Base-by-base conservation (phyloP, 768 basidiomycete genomes). In the Royoungia palumana region DNA sequence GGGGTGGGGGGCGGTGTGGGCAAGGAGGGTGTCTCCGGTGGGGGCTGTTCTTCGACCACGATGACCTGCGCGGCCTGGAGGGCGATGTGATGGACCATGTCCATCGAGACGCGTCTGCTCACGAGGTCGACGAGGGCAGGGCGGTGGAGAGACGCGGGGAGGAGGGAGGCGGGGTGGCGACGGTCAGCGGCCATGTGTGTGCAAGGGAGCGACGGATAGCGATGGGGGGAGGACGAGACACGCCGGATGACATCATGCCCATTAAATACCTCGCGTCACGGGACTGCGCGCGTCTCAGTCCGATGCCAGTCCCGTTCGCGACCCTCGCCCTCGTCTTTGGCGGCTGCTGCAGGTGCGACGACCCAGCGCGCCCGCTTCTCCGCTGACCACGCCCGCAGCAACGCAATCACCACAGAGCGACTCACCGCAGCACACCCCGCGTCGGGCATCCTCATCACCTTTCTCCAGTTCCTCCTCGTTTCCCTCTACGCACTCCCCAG, bases 331-430 rank as follows among this genome's bases (percentile, higher is more conserved):
- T 94, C 19, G 79, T 94, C 10, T 94, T 96, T 61, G 92, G 91
- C 2, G 94, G 94, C 1, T 96, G 94, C 68, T 96, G 94, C 74
- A 83, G 84, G 77, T 79, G 34, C n/a, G n/a, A n/a, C n/a, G n/a
- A n/a, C n/a, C n/a, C n/a, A n/a, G n/a, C n/a, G n/a, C n/a, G n/a
- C 13, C n/a, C 2, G 5, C 2, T 22, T 20, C 46, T 3, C 14
- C 2, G 8, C 57, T 59, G 46, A 51, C 13, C 47, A 3, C 2
- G 14, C 5, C 9, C n/a, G 5, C 5, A 89, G 87, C 59, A 92
- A 91, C 65, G 89, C 89, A 27, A 74, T 89, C 49, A 83, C 89
- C 0, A 67, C 87, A 1, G 89, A 93, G 67, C 79, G 82, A 50
- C 69, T 90, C 17, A 90, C 87, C 3, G 75, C 81, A 4, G 69